Conservation (phyloP, 1,284 basidiomycete genomes). For the Cutaneotrichosporon cutaneum region DNA sequence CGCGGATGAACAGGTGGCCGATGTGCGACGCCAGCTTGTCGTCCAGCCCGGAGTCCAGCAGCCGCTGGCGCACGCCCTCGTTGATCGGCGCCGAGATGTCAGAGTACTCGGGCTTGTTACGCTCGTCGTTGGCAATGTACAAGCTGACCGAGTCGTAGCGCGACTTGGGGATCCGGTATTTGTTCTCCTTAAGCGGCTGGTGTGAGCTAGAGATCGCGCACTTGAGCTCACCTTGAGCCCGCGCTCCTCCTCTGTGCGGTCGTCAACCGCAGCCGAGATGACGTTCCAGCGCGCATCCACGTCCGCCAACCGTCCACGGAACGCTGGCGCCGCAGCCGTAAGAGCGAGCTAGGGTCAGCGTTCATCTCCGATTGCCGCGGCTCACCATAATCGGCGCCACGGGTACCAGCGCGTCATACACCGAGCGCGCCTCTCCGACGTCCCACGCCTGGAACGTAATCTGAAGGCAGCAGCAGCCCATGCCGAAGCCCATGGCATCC, state of each 20-base stretch:
- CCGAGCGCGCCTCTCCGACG: constrained; percentile 80
- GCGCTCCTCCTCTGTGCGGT: constrained; percentile 91
- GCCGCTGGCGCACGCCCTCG: constrained; percentile 66
- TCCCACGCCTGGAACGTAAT: constrained; percentile 97
- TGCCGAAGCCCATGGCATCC: constrained; percentile 99
- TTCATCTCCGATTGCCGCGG: not conserved
- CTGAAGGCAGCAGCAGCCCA: constrained; percentile 98
- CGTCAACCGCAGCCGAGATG: constrained; percentile 94
- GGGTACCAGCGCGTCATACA: constrained; percentile 94
- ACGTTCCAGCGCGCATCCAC: constrained; percentile 99
- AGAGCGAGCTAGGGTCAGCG: constrained; percentile 63
- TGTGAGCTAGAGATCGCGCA: not conserved
- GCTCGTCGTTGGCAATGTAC: constrained; percentile 84
- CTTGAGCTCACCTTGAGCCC: constrained; percentile 60
- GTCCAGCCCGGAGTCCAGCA: constrained; percentile 78
- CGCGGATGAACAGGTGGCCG: constrained; percentile 94
- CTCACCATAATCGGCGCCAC: constrained; percentile 79
- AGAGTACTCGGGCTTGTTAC: constrained; percentile 89
- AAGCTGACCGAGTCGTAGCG: constrained; percentile 94
- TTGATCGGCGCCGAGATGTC: constrained; percentile 83
- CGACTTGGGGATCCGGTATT: constrained; percentile 85
- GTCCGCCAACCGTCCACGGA: constrained; percentile 90
- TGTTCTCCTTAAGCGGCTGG: constrained; percentile 69
- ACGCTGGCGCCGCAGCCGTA: constrained; percentile 90
- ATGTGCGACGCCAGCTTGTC: constrained; percentile 84